Evolutionary conservation across 2,329 filamentous ascomycete species (phyloP).

Genomic region (Westerdykella aurantiaca): DNA sequence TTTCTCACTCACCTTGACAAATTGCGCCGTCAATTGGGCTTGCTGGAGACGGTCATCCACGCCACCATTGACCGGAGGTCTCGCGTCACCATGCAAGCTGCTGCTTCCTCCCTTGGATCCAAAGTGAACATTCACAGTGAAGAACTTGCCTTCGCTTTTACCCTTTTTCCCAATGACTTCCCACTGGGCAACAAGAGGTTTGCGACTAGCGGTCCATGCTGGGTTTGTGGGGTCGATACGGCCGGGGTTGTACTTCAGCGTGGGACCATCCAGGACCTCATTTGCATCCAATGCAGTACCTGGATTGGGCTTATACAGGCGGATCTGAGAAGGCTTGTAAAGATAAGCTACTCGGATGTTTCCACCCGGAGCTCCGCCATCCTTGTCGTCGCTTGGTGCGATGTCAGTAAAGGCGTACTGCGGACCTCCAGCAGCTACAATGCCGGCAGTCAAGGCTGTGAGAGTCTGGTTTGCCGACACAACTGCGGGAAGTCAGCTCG

Average conservation of each 20-base stretch:
- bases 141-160: slow-evolving; percentile 46
- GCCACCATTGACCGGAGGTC: slow-evolving; percentile 61
- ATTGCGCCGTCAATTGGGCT: slow-evolving; percentile 51
- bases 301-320: slow-evolving; percentile 54
- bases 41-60: slow-evolving; percentile 54
- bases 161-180: slow-evolving; percentile 50
- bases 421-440: slow-evolving; percentile 46
- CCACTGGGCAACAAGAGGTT: slow-evolving; percentile 64
- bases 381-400: slow-evolving; percentile 53
- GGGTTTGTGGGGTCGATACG: slow-evolving; percentile 57
- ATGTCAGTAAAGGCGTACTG: slow-evolving; percentile 57
- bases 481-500: slow-evolving; percentile 17
- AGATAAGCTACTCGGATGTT: slow-evolving; percentile 69
- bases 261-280: slow-evolving; percentile 52
- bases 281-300: slow-evolving; percentile 53
- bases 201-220: slow-evolving; percentile 58
- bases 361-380: slow-evolving; percentile 63
- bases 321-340: slow-evolving; percentile 56
- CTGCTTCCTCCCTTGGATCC: slow-evolving; percentile 61
- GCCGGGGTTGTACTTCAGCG: slow-evolving; percentile 64
- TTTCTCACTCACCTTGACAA: slow-evolving; percentile 24
- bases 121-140: slow-evolving; percentile 67
- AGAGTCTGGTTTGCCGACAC: slow-evolving; percentile 56
- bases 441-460: slow-evolving; percentile 49
- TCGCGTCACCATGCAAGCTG: slow-evolving; percentile 58